A percentile compares a stretch with the other conserved stretches of the same genome.
Evolutionary conservation across 129 eudicot genomes (phyloP).

Genomic region (Flaveria linearis): DNA sequence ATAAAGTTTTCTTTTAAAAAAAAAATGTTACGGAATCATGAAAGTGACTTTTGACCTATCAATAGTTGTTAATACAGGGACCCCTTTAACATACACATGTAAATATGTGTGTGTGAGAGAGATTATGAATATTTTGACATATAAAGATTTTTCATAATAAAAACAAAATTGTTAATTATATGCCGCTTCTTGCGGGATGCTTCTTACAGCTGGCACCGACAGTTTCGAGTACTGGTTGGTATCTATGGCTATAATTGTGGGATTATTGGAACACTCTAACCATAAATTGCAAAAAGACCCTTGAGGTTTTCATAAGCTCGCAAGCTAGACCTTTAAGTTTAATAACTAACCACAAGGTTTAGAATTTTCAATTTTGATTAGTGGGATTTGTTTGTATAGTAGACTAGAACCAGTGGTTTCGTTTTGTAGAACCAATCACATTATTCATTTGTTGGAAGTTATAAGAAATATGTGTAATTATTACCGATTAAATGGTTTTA

Average conservation of each 20-base stretch:
- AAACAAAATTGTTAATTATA: neutral
- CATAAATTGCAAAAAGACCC: neutral
- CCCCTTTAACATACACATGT: no score
- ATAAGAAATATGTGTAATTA: no score
- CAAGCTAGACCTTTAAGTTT: neutral
- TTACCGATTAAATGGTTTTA: no score
- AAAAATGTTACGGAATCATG: neutral
- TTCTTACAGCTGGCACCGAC: constrained; percentile 40
- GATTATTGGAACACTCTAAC: neutral
- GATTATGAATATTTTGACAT: no score
- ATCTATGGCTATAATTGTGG: constrained; percentile 27
- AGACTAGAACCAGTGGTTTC: neutral
- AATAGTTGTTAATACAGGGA: neutral
- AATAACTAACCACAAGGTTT: neutral
- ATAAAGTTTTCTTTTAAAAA: no score
- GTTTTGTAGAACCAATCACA: neutral
- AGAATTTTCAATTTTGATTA: neutral
- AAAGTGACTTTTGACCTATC: constrained; percentile 5
- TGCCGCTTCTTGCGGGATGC: neutral
- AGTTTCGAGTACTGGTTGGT: constrained; percentile 15
- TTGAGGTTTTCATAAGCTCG: constrained; percentile 4
- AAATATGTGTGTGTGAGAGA: no score
- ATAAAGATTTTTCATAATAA: neutral
- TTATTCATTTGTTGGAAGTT: no score
- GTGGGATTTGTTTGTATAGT: constrained; percentile 5